Conservation (phyloP, 345 rosid genomes). For the Pugionium cornutum region DNA sequence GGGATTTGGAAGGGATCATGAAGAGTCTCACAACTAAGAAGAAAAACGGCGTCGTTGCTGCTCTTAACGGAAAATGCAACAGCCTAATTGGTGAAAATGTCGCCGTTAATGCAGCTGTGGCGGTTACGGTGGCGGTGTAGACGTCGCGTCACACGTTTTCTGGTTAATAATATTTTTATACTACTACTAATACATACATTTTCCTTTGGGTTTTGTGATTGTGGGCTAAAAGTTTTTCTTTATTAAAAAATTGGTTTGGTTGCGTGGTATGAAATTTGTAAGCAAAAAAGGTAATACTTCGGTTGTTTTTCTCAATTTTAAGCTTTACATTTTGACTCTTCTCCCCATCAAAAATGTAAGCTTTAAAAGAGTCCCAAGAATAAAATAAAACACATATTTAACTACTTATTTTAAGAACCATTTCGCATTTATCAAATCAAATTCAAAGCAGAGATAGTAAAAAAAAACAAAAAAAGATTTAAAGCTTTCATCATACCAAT, state of each 20-base stretch:
- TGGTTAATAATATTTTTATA: slow-evolving; percentile 19
- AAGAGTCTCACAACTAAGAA: slow-evolving; percentile 33
- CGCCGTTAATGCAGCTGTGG: slow-evolving; percentile 30
- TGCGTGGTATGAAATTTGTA: slow-evolving; percentile 25
- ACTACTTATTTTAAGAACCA: slow-evolving; percentile 28
- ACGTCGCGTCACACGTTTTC: neutral
- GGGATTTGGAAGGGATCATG: slow-evolving; percentile 54
- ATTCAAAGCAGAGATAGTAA: slow-evolving; percentile 2
- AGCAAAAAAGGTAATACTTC: slow-evolving; percentile 7
- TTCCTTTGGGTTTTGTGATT: slow-evolving; percentile 38
- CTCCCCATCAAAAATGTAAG: slow-evolving; percentile 19
- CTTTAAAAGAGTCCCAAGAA: slow-evolving; percentile 31
- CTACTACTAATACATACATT: slow-evolving; percentile 28
- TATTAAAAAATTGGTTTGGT: slow-evolving; percentile 25
- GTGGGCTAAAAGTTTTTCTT: neutral
- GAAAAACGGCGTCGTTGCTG: slow-evolving; percentile 21
- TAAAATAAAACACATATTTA: neutral
- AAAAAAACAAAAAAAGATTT: neutral
- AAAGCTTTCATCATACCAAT: slow-evolving; percentile 14
- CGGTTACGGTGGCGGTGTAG: slow-evolving; percentile 40
- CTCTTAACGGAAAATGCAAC: slow-evolving; percentile 39
- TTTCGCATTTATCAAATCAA: slow-evolving; percentile 15
- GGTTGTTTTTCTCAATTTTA: slow-evolving; percentile 24
- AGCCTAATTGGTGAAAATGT: slow-evolving; percentile 15
- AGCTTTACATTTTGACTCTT: slow-evolving; percentile 33